Evolutionary conservation across 2,329 filamentous ascomycete genomes (phyloP).

Genomic region (Pyricularia sp.): DNA sequence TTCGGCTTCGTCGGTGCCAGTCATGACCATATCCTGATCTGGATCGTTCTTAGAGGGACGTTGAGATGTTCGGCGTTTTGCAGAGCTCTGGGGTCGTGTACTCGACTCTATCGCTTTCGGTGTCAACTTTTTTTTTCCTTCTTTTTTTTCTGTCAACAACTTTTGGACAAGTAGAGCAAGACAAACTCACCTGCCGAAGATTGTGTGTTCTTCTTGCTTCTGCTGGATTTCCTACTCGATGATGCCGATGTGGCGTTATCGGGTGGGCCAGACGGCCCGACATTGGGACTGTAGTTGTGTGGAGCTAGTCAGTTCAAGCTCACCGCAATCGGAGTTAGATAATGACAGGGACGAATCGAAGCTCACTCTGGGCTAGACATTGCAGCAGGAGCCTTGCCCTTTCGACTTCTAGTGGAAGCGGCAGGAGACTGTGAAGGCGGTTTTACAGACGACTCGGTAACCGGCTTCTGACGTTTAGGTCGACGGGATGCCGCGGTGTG

Average conservation of each 20-base stretch:
- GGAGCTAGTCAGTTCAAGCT: constrained; percentile 3
- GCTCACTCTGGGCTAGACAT: constrained; percentile 66
- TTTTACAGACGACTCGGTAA: not conserved
- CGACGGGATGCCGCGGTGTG: constrained; percentile 35
- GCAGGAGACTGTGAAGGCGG: constrained; percentile 19
- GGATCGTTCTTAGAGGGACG: constrained; percentile 34
- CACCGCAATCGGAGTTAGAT: not conserved
- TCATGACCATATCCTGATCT: constrained; percentile 59
- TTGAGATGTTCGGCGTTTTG: constrained; percentile 21
- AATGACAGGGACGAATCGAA: not conserved
- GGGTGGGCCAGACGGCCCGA: constrained; percentile 36
- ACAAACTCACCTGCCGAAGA: constrained; percentile 4
- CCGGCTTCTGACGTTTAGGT: constrained; percentile 51
- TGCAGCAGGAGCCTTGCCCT: constrained; percentile 45
- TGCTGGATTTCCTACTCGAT: constrained; percentile 59
- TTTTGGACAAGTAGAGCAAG: not conserved
- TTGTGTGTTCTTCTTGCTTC: constrained; percentile 52
- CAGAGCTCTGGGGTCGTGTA: not conserved
- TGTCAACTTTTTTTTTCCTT: not conserved
- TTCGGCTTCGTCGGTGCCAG: constrained; percentile 47
- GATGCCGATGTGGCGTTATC: constrained; percentile 47
- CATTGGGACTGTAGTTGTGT: constrained; percentile 5
- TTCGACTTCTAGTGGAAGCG: constrained; percentile 37
- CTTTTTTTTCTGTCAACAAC: not conserved
- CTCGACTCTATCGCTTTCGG: not conserved